Evolutionary conservation across 2,329 filamentous ascomycete species (phyloP).

Genomic region (Tolypocladium ovalisporum): DNA sequence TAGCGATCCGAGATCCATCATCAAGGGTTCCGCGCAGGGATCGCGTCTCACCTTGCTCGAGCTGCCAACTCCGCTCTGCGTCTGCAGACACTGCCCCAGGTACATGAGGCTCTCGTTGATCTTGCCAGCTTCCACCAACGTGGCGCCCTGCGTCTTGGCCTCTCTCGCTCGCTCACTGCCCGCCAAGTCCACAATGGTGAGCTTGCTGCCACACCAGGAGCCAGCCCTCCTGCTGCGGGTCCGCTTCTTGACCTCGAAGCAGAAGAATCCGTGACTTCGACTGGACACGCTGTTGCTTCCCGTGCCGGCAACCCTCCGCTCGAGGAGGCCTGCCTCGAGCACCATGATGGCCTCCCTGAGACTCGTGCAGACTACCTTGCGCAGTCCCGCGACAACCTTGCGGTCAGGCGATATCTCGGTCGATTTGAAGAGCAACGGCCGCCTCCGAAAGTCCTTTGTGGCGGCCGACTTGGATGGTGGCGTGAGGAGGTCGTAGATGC

Average conservation of each 20-base stretch:
- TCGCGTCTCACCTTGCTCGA: constrained; percentile 54
- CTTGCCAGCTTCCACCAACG: constrained; percentile 89
- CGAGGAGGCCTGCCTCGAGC: constrained; percentile 77
- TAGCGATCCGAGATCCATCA: neutral
- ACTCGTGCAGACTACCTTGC: constrained; percentile 77
- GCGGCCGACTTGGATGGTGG: constrained; percentile 46
- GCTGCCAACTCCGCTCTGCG: constrained; percentile 72
- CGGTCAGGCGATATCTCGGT: constrained; percentile 80
- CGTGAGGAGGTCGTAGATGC: constrained; percentile 86
- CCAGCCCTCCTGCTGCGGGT: constrained; percentile 30
- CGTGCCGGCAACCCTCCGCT: constrained; percentile 80
- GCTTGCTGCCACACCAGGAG: constrained; percentile 63
- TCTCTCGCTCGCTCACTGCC: constrained; percentile 89
- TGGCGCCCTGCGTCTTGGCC: constrained; percentile 87
- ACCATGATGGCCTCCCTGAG: constrained; percentile 81
- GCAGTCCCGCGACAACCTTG: constrained; percentile 88
- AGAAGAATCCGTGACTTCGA: constrained; percentile 92
- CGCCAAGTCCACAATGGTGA: constrained; percentile 86
- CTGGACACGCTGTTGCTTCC: constrained; percentile 89
- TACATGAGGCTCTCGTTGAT: constrained; percentile 99
- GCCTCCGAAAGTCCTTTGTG: constrained; percentile 62
- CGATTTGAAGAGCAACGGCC: constrained; percentile 80
- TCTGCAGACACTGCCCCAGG: constrained; percentile 89
- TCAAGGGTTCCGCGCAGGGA: neutral
- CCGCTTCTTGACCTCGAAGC: constrained; percentile 85